Percentiles rank a stretch among this genome's conserved stretches.
phyloP scores from a whole-genome alignment of 495 filamentous ascomycete species.

The Neurospora sp. region DNA sequence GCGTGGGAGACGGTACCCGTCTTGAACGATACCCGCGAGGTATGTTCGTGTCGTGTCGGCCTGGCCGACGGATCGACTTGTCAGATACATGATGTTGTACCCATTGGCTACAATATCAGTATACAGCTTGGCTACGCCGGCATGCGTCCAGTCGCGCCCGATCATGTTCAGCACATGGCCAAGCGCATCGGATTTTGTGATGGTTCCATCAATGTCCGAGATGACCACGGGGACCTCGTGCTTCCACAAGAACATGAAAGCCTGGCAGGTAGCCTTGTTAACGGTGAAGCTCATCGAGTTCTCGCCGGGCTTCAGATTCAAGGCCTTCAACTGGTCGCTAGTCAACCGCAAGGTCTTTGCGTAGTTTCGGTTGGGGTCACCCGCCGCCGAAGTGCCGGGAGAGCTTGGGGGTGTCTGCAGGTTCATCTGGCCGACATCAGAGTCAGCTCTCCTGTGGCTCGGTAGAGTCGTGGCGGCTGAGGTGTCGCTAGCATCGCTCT shows the following conservation, averaged over 20 bases:
- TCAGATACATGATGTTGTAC: conserved; percentile 98
- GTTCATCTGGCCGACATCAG: conserved; percentile 56
- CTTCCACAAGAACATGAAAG: conserved; percentile 87
- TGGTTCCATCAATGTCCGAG: conserved; percentile 97
- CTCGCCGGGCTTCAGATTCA: conserved; percentile 71
- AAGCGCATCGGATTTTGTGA: conserved; percentile 95
- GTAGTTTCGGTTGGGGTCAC: conserved; percentile 73
- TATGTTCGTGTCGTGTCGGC: conserved; percentile 88
- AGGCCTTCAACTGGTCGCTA: conserved; percentile 83
- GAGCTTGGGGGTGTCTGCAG: conserved; percentile 71
- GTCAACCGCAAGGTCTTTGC: conserved; percentile 96
- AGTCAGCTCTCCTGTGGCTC: conserved; percentile 46
- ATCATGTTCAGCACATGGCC: conserved; percentile 98
- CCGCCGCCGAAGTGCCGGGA: conserved; percentile 47
- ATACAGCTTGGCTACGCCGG: conserved; percentile 93
- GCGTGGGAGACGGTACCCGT: conserved; percentile 73
- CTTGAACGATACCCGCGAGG: conserved; percentile 80
- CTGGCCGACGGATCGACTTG: conserved; percentile 85
- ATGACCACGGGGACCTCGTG: conserved; percentile 88
- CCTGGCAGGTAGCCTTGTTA: conserved; percentile 83
- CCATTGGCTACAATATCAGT: conserved; percentile 92
- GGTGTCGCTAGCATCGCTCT: conserved; percentile 56
- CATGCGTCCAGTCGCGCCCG: conserved; percentile 95
- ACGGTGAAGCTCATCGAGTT: conserved; percentile 96
- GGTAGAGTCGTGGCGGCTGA: conserved; percentile 27